A percentile compares a stretch with the other conserved stretches of the same genome.
phyloP scores from a whole-genome alignment of 1,284 basidiomycete species.

The Boletus semigastroideus region DNA sequence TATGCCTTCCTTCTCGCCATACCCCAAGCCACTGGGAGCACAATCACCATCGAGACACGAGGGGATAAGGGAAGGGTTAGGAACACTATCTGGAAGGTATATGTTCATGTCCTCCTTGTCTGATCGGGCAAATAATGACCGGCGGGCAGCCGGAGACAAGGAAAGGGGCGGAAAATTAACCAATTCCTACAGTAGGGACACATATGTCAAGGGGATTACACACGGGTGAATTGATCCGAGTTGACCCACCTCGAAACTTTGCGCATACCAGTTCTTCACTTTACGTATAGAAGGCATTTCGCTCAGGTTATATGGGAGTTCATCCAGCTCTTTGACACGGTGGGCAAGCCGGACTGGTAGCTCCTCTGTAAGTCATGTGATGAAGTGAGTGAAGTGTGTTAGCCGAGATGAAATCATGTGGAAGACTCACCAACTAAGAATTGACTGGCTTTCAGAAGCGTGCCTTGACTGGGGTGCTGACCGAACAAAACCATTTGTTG shows the following conservation, averaged over 20 bases:
- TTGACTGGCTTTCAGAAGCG: constrained; percentile 30
- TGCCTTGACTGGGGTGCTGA: constrained; percentile 31
- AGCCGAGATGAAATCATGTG: background rate
- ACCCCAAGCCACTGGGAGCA: constrained; percentile 11
- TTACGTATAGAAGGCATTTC: constrained; percentile 93
- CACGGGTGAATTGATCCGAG: background rate
- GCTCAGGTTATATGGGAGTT: constrained; percentile 88
- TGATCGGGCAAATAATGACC: constrained; percentile 59
- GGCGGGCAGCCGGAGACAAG: constrained; percentile 66
- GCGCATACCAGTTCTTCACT: constrained; percentile 98
- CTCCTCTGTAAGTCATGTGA: constrained; percentile 56
- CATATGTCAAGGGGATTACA: background rate
- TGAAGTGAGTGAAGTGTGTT: background rate
- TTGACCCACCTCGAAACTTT: constrained; percentile 86
- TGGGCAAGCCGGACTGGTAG: constrained; percentile 94
- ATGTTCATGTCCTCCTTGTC: constrained; percentile 34
- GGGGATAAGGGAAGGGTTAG: constrained; percentile 57
- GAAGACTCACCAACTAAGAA: constrained; percentile 21
- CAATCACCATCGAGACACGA: constrained; percentile 27
- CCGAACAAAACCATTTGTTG: constrained; percentile 32
- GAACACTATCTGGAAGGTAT: constrained; percentile 63
- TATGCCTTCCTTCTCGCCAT: constrained; percentile 18
- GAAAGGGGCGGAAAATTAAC: constrained; percentile 77
- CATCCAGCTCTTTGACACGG: constrained; percentile 93
- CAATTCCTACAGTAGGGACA: constrained; percentile 62